phyloP scores from a whole-genome alignment of 202 grass and related monocot species.

The Setaria viridis region DNA sequence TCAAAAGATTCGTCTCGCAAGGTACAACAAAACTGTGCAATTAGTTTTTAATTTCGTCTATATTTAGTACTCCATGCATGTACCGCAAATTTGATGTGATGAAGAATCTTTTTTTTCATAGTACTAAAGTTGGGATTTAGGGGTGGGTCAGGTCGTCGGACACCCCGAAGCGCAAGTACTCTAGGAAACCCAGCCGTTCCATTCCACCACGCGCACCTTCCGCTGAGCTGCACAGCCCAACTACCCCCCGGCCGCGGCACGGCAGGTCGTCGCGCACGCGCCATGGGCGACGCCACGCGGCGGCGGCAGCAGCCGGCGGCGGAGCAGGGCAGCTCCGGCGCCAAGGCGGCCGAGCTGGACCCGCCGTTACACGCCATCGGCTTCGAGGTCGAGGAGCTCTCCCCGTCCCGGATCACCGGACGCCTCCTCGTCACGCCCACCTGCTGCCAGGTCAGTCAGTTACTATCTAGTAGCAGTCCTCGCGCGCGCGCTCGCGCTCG shows the following conservation, averaged over 20 bases:
- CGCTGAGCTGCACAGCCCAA: not conserved
- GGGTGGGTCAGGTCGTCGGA: not conserved
- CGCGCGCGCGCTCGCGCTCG: no score
- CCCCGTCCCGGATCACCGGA: slow-evolving; percentile 57
- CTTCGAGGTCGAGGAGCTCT: slow-evolving; percentile 75
- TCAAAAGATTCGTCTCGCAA: no score
- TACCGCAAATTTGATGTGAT: no score
- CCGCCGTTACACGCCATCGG: slow-evolving; percentile 64
- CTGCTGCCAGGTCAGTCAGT: slow-evolving; percentile 72
- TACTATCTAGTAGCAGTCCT: not conserved
- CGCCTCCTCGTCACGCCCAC: slow-evolving; percentile 54
- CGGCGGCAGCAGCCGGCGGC: not conserved
- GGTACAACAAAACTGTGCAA: no score
- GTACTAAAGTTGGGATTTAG: no score
- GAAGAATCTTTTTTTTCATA: no score
- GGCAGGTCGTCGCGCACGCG: not conserved
- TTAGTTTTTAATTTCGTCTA: no score
- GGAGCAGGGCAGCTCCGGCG: not conserved
- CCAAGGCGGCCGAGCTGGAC: slow-evolving; percentile 65
- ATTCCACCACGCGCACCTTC: not conserved
- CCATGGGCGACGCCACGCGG: slow-evolving; percentile 14
- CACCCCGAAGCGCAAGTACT: not conserved
- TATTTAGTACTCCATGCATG: no score
- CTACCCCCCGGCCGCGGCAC: not conserved
- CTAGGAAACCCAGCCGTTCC: not conserved